phyloP scores from a whole-genome alignment of 495 filamentous ascomycete genomes.

The Cryomyces antarcticus region DNA sequence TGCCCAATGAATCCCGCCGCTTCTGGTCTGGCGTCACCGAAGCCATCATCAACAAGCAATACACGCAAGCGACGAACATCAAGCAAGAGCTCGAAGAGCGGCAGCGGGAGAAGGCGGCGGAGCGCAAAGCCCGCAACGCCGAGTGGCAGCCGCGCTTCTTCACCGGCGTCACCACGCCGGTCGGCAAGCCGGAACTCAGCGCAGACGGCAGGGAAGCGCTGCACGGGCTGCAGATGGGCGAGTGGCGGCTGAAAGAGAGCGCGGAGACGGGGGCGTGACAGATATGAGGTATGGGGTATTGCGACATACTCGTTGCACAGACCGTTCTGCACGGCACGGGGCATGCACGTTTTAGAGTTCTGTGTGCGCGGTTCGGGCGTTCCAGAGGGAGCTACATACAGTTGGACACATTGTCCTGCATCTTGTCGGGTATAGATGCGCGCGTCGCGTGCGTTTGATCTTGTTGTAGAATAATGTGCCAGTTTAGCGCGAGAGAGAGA shows the following conservation, averaged over 20 bases:
- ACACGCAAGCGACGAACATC: conserved; percentile 56
- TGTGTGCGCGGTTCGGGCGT: too few relatives aligned
- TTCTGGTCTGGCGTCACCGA: conserved; percentile 77
- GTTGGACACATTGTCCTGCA: too few relatives aligned
- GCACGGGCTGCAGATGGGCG: conserved; percentile 34
- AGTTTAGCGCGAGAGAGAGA: too few relatives aligned
- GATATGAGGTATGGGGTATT: too few relatives aligned
- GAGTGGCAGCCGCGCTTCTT: conserved; percentile 87
- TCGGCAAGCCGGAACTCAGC: conserved; percentile 61
- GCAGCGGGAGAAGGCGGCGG: conserved; percentile 66
- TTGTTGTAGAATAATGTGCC: too few relatives aligned
- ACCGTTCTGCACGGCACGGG: too few relatives aligned
- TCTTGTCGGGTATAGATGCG: too few relatives aligned
- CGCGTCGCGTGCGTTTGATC: too few relatives aligned
- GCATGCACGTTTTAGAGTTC: too few relatives aligned
- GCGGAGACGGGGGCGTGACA: conserved; percentile 5
- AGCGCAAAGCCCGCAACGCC: conserved; percentile 41
- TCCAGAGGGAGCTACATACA: too few relatives aligned
- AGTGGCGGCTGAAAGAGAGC: conserved; percentile 7
- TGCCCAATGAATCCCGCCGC: conserved; percentile 74
- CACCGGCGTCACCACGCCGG: conserved; percentile 45
- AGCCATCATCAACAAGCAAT: conserved; percentile 74
- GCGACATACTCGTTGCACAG: too few relatives aligned
- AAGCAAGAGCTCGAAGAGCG: conserved; percentile 86
- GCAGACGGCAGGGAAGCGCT: conserved; percentile 55